A percentile compares a stretch with the other conserved stretches of the same genome.
Conservation (phyloP, 2,329 filamentous ascomycete genomes). For the Fusarium vanettenii region DNA sequence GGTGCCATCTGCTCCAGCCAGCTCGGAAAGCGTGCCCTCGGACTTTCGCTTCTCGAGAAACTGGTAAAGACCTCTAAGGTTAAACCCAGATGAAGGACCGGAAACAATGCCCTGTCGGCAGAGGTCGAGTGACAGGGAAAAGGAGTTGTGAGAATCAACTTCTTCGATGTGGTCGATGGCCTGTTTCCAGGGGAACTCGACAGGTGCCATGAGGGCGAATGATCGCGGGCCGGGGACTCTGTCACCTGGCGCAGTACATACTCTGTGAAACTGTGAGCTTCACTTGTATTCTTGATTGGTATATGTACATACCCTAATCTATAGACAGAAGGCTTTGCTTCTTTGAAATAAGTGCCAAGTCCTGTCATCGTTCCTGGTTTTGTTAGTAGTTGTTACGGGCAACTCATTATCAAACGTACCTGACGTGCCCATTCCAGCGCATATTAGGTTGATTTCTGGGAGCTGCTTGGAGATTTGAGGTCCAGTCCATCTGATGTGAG, state of each 20-base stretch:
- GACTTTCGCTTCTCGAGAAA: conserved; percentile 61
- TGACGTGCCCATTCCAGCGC: conserved; percentile 68
- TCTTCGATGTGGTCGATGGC: conserved; percentile 67
- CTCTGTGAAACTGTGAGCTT: conserved; percentile 48
- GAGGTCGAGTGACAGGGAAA: conserved; percentile 62
- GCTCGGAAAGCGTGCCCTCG: conserved; percentile 54
- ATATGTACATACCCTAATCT: conserved; percentile 45
- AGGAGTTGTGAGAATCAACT: conserved; percentile 66
- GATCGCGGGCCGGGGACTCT: conserved; percentile 69
- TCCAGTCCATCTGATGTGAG: conserved; percentile 69
- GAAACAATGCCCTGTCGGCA: conserved; percentile 68
- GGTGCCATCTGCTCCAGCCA: conserved; percentile 58
- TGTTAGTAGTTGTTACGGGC: background rate
- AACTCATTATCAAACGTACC: conserved; percentile 50
- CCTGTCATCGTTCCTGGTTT: conserved; percentile 58
- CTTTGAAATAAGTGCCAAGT: conserved; percentile 62
- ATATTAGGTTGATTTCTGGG: conserved; percentile 67
- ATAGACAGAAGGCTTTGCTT: conserved; percentile 59
- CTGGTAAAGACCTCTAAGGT: conserved; percentile 63
- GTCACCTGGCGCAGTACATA: conserved; percentile 68
- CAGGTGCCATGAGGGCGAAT: conserved; percentile 59
- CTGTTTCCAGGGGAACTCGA: conserved; percentile 68
- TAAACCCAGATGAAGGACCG: conserved; percentile 71
- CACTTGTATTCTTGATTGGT: accelerated
- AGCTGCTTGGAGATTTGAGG: conserved; percentile 68